Conservation (phyloP, 75 land plant species). For the Picea glauca region DNA sequence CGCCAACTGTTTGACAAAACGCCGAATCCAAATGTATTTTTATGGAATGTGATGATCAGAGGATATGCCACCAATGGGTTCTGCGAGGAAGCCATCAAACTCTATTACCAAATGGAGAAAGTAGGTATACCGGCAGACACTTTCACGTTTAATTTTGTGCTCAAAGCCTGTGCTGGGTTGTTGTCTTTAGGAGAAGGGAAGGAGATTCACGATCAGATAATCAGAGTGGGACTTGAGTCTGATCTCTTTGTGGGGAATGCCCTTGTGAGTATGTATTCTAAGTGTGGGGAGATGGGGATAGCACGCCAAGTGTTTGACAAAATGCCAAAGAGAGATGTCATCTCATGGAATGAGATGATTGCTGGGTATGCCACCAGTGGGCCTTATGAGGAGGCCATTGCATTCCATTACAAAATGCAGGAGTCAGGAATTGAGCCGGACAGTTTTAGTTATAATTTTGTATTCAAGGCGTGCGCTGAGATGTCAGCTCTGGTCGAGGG, state of each 20-base stretch:
- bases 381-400: constrained; percentile 4
- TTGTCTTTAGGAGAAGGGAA: constrained; percentile 14
- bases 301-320: constrained; percentile 34
- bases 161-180: constrained; percentile 28
- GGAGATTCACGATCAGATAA: constrained; percentile 20
- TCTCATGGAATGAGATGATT: constrained; percentile 35
- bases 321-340: constrained; percentile 25
- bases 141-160: constrained; percentile 23
- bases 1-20: not conserved
- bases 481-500: not conserved
- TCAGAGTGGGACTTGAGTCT: constrained; percentile 6
- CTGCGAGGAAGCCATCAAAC: constrained; percentile 19
- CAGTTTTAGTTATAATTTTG: constrained; percentile 15
- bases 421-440: constrained; percentile 16
- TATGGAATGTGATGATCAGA: constrained; percentile 39
- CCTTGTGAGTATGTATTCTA: constrained; percentile 26
- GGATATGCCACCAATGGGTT: constrained; percentile 25
- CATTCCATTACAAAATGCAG: constrained; percentile 5
- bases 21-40: constrained; percentile 1
- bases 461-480: constrained; percentile 10
- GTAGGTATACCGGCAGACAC: constrained; percentile 22
- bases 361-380: constrained; percentile 25
- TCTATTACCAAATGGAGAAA: constrained; percentile 18
- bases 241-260: constrained; percentile 21
- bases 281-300: constrained; percentile 17